A percentile compares a stretch with the other conserved stretches of the same genome.
Conservation (phyloP, 148 eudicot species). For the Heliosperma pusillum region DNA sequence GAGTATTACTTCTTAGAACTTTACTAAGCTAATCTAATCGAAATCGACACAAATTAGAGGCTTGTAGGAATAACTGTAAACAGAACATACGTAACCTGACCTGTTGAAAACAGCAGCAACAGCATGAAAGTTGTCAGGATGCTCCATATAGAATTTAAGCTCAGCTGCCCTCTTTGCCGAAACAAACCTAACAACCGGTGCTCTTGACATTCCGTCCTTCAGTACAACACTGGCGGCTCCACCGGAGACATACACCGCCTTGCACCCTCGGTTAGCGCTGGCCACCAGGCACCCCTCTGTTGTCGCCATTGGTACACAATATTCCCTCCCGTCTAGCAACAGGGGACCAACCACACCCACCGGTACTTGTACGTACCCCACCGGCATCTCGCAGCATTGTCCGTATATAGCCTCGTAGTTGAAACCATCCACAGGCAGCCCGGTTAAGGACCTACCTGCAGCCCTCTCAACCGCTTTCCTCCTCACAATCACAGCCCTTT, state of each 20-base stretch:
- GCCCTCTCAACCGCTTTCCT: constrained; percentile 41
- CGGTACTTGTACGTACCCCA: constrained; percentile 62
- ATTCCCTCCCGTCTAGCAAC: constrained; percentile 47
- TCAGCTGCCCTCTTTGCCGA: constrained; percentile 54
- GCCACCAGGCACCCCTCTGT: constrained; percentile 77
- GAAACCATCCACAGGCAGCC: constrained; percentile 48
- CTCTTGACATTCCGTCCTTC: constrained; percentile 65
- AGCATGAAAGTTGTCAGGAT: constrained; percentile 44
- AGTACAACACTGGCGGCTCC: constrained; percentile 50
- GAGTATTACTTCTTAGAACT: too few species aligned
- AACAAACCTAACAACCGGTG: constrained; percentile 61
- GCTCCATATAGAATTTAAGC: constrained; percentile 58
- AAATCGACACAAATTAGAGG: too few species aligned
- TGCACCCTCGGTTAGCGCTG: constrained; percentile 67
- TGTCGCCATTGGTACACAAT: constrained; percentile 69
- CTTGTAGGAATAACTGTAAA: not conserved
- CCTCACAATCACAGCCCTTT: constrained; percentile 39
- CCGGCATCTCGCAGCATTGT: constrained; percentile 65
- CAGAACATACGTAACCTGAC: constrained; percentile 19
- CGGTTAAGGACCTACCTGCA: constrained; percentile 43
- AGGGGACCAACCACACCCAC: constrained; percentile 70
- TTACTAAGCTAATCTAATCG: too few species aligned
- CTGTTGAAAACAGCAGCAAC: constrained; percentile 45
- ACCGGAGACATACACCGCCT: constrained; percentile 55
- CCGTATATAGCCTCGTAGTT: constrained; percentile 55